Conservation (phyloP, 2,329 filamentous ascomycete genomes). For the Colletotrichum aenigma region DNA sequence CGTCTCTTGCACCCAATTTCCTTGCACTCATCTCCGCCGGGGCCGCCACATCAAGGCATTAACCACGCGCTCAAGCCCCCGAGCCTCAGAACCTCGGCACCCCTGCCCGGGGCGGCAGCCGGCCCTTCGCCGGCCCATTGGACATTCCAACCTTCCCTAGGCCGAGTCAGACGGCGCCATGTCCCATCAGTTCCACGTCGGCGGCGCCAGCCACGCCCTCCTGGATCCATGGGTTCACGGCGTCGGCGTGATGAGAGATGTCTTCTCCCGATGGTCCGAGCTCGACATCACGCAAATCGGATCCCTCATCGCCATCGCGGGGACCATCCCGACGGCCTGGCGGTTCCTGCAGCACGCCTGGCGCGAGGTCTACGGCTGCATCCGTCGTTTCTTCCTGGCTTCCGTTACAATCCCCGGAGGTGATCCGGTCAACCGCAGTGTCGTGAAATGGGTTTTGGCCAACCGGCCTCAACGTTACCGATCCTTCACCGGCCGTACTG, state of each 20-base stretch:
- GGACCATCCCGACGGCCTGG: slow-evolving; percentile 44
- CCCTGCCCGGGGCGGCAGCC: neutral
- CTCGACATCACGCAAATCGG: slow-evolving; percentile 50
- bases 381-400: slow-evolving; percentile 47
- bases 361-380: slow-evolving; percentile 41
- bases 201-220: slow-evolving; percentile 17
- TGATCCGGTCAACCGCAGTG: slow-evolving; percentile 49
- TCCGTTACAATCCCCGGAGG: slow-evolving; percentile 46
- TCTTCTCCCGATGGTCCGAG: slow-evolving; percentile 44
- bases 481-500: slow-evolving; percentile 48
- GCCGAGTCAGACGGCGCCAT: neutral
- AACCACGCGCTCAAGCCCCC: neutral
- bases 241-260: slow-evolving; percentile 38
- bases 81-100: neutral
- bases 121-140: neutral
- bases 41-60: neutral
- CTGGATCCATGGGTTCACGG: slow-evolving; percentile 34
- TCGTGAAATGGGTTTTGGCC: slow-evolving; percentile 48
- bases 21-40: neutral
- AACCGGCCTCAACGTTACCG: slow-evolving; percentile 43
- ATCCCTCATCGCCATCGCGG: slow-evolving; percentile 47
- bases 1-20: neutral
- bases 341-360: slow-evolving; percentile 38
- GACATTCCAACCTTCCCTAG: neutral
- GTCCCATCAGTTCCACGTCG: slow-evolving; percentile 18